Evolutionary conservation across 169 alveolate species (phyloP).

Genomic region (Eimeria maxima): DNA sequence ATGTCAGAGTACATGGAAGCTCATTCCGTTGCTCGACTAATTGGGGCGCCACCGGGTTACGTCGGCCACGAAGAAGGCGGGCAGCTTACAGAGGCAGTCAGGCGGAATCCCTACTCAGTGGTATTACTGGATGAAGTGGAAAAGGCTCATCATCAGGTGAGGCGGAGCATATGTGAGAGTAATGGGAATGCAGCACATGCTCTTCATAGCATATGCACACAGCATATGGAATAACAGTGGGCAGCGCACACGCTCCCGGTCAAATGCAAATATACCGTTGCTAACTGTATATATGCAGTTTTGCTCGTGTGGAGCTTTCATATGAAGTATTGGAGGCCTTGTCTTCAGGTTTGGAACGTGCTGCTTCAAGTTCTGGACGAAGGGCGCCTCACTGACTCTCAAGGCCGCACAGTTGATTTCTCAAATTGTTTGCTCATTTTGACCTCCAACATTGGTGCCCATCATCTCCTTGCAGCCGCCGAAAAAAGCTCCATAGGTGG

Average conservation of each 20-base stretch:
- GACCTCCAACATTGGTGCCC: conserved; percentile 95
- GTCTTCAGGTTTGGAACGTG: conserved; percentile 84
- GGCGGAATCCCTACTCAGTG: conserved; percentile 94
- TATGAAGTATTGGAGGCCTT: conserved; percentile 58
- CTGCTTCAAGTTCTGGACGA: conserved; percentile 90
- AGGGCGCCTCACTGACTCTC: conserved; percentile 94
- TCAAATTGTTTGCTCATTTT: conserved; percentile 91
- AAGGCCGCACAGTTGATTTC: conserved; percentile 94
- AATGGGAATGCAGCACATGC: not conserved
- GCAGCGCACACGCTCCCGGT: not conserved
- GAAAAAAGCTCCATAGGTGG: conserved; percentile 2
- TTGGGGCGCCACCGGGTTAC: conserved; percentile 97
- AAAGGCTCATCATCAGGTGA: conserved; percentile 96
- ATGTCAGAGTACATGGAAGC: conserved; percentile 93
- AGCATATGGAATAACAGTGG: not conserved
- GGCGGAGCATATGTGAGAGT: not conserved
- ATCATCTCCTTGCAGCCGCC: conserved; percentile 80
- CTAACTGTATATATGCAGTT: not conserved
- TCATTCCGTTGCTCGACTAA: conserved; percentile 93
- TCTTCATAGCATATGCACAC: not conserved
- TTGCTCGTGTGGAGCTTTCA: not conserved
- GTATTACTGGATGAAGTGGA: conserved; percentile 96
- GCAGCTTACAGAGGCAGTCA: conserved; percentile 93
- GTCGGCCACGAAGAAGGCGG: conserved; percentile 96
- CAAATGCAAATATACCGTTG: not conserved